Percentiles rank a stretch among this genome's conserved stretches.
Evolutionary conservation across 192 early-diverging fungal genomes (phyloP).

Genomic region (Entrophospora sp.): DNA sequence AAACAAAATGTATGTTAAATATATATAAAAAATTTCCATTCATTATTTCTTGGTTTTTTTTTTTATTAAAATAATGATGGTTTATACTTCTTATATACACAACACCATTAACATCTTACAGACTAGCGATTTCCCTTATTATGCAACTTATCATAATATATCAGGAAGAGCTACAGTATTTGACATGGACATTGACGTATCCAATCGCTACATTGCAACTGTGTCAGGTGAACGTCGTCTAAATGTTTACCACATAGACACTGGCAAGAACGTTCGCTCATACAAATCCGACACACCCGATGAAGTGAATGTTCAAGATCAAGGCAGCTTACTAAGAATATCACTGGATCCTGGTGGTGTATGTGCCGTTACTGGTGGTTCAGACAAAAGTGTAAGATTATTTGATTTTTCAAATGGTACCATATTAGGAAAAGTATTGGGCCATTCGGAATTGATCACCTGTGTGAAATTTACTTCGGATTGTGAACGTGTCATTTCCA

Average conservation of each 20-base stretch:
- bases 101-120: no score
- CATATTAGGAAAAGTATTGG: slow-evolving; percentile 48
- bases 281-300: slow-evolving; percentile 49
- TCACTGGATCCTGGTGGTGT: slow-evolving; percentile 60
- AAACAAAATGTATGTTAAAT: slow-evolving; percentile 17
- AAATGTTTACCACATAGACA: slow-evolving; percentile 47
- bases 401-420: slow-evolving; percentile 58
- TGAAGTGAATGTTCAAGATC: slow-evolving; percentile 30
- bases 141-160: slow-evolving; percentile 57
- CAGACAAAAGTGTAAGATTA: slow-evolving; percentile 62
- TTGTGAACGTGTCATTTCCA: slow-evolving; percentile 49
- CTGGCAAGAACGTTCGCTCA: slow-evolving; percentile 55
- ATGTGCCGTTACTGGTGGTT: slow-evolving; percentile 52
- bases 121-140: slow-evolving; percentile 27
- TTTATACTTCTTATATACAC: no score
- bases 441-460: slow-evolving; percentile 70
- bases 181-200: slow-evolving; percentile 57
- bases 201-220: slow-evolving; percentile 45
- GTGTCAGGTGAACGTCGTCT: slow-evolving; percentile 66
- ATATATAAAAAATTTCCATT: background rate
- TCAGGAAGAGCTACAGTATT: slow-evolving; percentile 61
- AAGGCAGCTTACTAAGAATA: slow-evolving; percentile 55
- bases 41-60: background rate
- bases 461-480: slow-evolving; percentile 50
- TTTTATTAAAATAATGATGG: no score